Evolutionary conservation across 352 stramenopile species (phyloP).

Genomic region (Halophytophthora batemanensis): DNA sequence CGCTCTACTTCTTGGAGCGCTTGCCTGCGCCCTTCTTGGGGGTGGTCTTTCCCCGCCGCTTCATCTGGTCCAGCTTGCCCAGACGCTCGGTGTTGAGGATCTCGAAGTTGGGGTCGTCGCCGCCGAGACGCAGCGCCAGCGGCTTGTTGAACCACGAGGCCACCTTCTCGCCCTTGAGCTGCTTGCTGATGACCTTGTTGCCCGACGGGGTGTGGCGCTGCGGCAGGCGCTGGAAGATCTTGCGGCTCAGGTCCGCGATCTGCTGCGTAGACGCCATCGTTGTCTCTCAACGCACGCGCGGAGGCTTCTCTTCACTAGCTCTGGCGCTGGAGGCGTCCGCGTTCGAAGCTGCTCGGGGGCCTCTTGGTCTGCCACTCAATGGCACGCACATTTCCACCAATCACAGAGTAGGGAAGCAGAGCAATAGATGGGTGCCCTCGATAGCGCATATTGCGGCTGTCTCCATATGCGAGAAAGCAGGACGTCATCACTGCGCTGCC

Average conservation of each 20-base stretch:
- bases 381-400: too few relatives aligned
- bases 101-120: constrained; percentile 84
- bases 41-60: constrained; percentile 81
- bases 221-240: constrained; percentile 88
- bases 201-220: constrained; percentile 76
- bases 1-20: constrained; percentile 77
- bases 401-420: too few relatives aligned
- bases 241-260: constrained; percentile 76
- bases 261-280: constrained; percentile 50
- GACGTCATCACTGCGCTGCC: too few relatives aligned
- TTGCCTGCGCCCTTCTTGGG: constrained; percentile 88
- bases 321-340: constrained; percentile 1
- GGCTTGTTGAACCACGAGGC: constrained; percentile 87
- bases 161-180: constrained; percentile 85
- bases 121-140: constrained; percentile 62
- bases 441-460: too few relatives aligned
- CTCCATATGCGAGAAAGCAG: too few relatives aligned
- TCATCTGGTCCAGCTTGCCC: constrained; percentile 81
- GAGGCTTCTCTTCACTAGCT: constrained; percentile 1
- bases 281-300: constrained; percentile 1
- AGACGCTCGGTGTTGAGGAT: constrained; percentile 78
- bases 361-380: constrained; percentile 7
- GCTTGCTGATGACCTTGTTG: constrained; percentile 89
- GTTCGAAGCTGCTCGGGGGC: background rate
- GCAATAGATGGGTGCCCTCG: too few relatives aligned